Evolutionary conservation across 179 eudicot species (phyloP).

Genomic region (Nepenthes alata): DNA sequence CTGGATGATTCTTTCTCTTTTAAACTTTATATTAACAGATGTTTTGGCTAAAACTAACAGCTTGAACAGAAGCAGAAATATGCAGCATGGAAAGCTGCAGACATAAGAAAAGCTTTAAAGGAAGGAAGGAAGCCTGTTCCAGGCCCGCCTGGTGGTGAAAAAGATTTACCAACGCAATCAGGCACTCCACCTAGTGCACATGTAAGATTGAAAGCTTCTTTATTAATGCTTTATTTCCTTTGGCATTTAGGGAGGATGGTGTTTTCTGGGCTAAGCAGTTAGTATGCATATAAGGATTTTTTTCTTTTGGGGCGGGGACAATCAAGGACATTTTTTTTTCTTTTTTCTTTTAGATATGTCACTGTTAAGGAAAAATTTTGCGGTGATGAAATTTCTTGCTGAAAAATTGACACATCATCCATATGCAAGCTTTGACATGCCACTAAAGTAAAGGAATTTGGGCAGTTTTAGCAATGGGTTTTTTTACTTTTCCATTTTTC

Average conservation of each 20-base stretch:
- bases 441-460: too few species aligned
- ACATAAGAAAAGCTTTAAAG: slow-evolving; percentile 86
- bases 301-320: too few species aligned
- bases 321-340: too few species aligned
- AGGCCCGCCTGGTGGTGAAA: slow-evolving; percentile 84
- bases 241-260: neutral
- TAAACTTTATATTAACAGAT: neutral
- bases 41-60: slow-evolving; percentile 20
- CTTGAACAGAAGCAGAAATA: slow-evolving; percentile 95
- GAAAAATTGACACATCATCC: too few species aligned
- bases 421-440: too few species aligned
- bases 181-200: slow-evolving; percentile 32
- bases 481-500: too few species aligned
- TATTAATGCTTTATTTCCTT: neutral
- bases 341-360: too few species aligned
- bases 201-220: slow-evolving; percentile 27
- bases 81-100: slow-evolving; percentile 97
- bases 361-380: too few species aligned
- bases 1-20: neutral
- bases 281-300: too few species aligned
- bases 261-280: neutral
- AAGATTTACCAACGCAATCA: slow-evolving; percentile 33
- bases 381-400: too few species aligned
- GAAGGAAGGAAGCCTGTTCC: slow-evolving; percentile 91
- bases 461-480: too few species aligned